Conservation (phyloP, 306 rosid genomes). For the Cotoneaster glaucophyllus region DNA sequence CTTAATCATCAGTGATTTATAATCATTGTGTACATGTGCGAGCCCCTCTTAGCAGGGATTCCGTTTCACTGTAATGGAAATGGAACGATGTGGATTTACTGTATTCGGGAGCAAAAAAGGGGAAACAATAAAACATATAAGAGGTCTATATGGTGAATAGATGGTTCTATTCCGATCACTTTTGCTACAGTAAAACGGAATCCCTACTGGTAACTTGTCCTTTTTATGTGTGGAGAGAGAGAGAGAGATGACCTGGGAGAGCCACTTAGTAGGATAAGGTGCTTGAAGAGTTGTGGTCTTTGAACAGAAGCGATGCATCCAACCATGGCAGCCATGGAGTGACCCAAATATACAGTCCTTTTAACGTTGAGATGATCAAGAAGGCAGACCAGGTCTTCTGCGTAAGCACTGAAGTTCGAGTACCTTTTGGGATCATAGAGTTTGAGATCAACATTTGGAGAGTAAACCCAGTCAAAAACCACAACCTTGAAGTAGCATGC, state of each 20-base stretch:
- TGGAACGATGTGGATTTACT: too few species aligned
- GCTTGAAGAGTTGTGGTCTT: constrained; percentile 46
- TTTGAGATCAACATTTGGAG: constrained; percentile 23
- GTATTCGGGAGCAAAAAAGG: too few species aligned
- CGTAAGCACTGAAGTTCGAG: constrained; percentile 36
- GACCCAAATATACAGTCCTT: constrained; percentile 31
- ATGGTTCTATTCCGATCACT: too few species aligned
- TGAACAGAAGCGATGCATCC: constrained; percentile 43
- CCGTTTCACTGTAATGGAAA: too few species aligned
- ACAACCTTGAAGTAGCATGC: constrained; percentile 52
- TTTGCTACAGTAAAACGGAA: too few species aligned
- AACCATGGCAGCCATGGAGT: constrained; percentile 57
- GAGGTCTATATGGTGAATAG: too few species aligned
- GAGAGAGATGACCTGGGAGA: constrained; percentile 20
- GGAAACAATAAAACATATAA: too few species aligned
- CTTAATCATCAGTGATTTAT: too few species aligned
- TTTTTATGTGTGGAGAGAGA: background rate
- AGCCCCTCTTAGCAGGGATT: too few species aligned
- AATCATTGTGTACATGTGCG: too few species aligned
- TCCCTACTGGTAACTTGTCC: background rate
- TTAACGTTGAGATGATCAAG: constrained; percentile 43
- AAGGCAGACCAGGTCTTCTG: constrained; percentile 40
- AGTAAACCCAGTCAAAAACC: constrained; percentile 44
- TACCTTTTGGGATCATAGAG: constrained; percentile 31
- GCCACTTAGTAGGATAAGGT: constrained; percentile 29